Percentiles rank a stretch among this genome's conserved stretches.
These are phyloP conservation scores for Aegle marmelos DNA, from an alignment of 345 rosid species.

Conservation along the genomic window DNA sequence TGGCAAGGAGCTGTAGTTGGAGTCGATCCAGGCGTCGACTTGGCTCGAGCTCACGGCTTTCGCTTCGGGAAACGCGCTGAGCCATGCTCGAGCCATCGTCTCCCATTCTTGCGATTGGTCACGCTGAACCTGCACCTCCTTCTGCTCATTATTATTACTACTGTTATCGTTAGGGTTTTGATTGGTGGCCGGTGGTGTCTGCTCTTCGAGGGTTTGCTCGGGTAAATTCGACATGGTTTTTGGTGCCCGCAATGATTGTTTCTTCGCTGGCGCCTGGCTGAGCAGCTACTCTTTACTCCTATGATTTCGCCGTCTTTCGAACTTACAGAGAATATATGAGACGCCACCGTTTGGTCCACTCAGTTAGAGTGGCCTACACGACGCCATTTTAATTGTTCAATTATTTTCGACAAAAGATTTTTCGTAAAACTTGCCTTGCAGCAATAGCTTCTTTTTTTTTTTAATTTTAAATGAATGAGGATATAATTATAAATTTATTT, in stretches of 20 bases:
- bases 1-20: constrained; percentile 59
- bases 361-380: too few relatives aligned
- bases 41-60: constrained; percentile 59
- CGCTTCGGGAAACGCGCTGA: constrained; percentile 78
- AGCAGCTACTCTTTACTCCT: background rate
- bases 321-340: too few relatives aligned
- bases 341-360: background rate
- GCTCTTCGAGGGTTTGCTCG: constrained; percentile 34
- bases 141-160: background rate
- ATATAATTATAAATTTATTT: too few relatives aligned
- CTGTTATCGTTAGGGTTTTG: constrained; percentile 4
- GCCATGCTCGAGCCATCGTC: constrained; percentile 87
- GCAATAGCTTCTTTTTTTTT: too few relatives aligned
- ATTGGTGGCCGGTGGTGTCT: background rate
- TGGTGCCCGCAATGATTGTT: constrained; percentile 2
- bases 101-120: constrained; percentile 88
- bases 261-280: too few relatives aligned
- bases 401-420: too few relatives aligned
- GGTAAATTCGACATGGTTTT: constrained; percentile 28
- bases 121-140: constrained; percentile 17
- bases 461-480: too few relatives aligned
- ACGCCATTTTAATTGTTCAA: too few relatives aligned
- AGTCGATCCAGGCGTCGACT: constrained; percentile 87
- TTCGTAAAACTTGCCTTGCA: too few relatives aligned
- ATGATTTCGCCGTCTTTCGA: background rate